Evolutionary conservation across 2,329 filamentous ascomycete species (phyloP), one percentile per base, ranked within the genome.

Genomic region (Neospermospora avenae): DNA sequence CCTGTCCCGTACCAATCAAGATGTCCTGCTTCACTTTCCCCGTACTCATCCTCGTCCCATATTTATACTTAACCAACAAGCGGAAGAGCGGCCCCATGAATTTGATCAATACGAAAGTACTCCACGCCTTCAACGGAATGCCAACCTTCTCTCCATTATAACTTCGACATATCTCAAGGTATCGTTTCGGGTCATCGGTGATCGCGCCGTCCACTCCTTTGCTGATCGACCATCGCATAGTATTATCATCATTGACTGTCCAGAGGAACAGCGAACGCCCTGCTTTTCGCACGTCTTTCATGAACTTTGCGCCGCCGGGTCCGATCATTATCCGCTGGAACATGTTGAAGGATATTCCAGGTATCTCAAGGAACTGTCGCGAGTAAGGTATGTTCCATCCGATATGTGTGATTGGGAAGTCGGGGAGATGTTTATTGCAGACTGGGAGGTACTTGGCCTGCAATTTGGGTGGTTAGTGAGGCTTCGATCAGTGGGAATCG

Each of bases 221-320:
- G 28, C 79, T 74, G 35, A 96, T 84, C 64, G 85, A 82, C 91
- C 91, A 96, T 68, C 85, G 82, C 93, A 98, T 97, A 75, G 85
- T 83, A 53, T 80, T 78, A 63, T 84, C 82, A 14, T 88, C 82
- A 72, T 98, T 96, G 54, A 96, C 89, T 0, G 93, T 97, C 93
- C 93, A 98, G 0, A 85, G 82, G 68, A 88, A 87, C 4, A 97
- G 77, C 3, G 82, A 81, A 22, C 88, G 81, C 16, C 79, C 76
- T 1, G 78, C 76, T 51, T 76, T 72, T 62, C 81, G 80, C 25
- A 84, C 83, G 57, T 87, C 81, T 13, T 78, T 77, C 16, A 92
- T 74, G 76, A 97, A 95, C 11, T 77, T 75, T 10, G 74, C 71
- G 7, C 92, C 92, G 37, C 84, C 77, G 0, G 86, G 86, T 1